Evolutionary conservation across 352 stramenopile genomes (phyloP).

Genomic region (Thalassiosira mediterranea): DNA sequence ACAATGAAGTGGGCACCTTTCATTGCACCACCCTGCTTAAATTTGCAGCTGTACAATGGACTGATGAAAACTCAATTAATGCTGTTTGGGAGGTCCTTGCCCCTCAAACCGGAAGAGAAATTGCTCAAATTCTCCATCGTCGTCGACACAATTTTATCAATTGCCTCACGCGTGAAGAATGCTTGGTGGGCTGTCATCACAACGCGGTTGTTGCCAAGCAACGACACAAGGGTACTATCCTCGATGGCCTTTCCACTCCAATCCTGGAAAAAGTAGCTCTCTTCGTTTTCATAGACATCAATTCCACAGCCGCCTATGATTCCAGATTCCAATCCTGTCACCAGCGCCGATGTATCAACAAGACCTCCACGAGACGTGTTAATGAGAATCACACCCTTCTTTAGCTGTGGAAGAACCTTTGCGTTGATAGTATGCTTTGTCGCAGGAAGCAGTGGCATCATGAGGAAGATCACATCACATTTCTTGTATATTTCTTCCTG

Average conservation of each 20-base stretch:
- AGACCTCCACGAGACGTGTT: slow-evolving; percentile 90
- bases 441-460: slow-evolving; percentile 86
- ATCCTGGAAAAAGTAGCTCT: slow-evolving; percentile 79
- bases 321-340: slow-evolving; percentile 85
- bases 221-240: slow-evolving; percentile 44
- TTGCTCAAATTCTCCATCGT: slow-evolving; percentile 62
- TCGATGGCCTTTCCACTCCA: slow-evolving; percentile 58
- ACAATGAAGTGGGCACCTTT: no score
- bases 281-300: slow-evolving; percentile 88
- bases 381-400: slow-evolving; percentile 89
- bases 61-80: slow-evolving; percentile 35
- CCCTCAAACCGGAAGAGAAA: slow-evolving; percentile 39
- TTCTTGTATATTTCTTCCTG: slow-evolving; percentile 72
- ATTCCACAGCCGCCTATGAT: slow-evolving; percentile 87
- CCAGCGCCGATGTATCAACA: slow-evolving; percentile 87
- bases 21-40: no score
- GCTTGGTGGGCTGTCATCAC: slow-evolving; percentile 73
- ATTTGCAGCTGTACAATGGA: no score
- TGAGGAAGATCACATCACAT: slow-evolving; percentile 89
- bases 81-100: slow-evolving; percentile 42
- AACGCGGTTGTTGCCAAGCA: slow-evolving; percentile 67
- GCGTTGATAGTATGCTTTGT: slow-evolving; percentile 89
- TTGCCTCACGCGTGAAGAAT: slow-evolving; percentile 70
- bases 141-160: slow-evolving; percentile 65
- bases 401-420: slow-evolving; percentile 87